Base-by-base conservation (phyloP, 257 asterid genomes). In the Apocynum venetum region DNA sequence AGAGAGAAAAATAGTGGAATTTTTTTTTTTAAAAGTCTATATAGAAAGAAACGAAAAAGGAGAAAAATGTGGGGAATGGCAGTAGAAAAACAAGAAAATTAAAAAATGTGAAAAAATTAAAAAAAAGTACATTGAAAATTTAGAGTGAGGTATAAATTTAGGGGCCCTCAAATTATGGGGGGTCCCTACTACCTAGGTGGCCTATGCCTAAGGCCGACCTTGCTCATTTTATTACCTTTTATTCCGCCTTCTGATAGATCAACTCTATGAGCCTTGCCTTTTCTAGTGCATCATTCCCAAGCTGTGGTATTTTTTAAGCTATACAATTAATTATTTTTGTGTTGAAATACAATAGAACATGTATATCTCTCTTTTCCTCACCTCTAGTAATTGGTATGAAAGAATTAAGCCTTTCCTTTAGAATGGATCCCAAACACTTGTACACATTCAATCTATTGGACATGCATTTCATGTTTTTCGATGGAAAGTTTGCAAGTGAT, bases 291-390 rank as follows among this genome's bases (percentile, higher is more conserved):
- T 79, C 84, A 63, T 11, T 71, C 66, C 78, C 95, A 2, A 82
- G 83, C 85, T 92, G 66, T 92, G 97, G 98, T 94, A 94, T 81
- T 89, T 97, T 35, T 14, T 74, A 76, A 89, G 97, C 97, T 94
- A 89, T 17, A 53, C 38, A 38, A 25, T 40, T 47, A n/a, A 71
- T 46, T 7, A 41, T 3, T 71, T 72, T 53, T 2, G 36, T 53
- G 5, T 19, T 71, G 25, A 20, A 40, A 76, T 71, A 47, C 40
- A 66, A 41, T 38, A 65, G 43, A 65, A 40, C 31, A 66, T 13
- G 31, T 6, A 38, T 17, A 40, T 38, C 17, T 66, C 71, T 66
- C 31, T 66, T 66, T 66, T 15, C 8, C 47, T 40, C 49, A 6
- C 12, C 19, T 4, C 19, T 46, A 64, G 47, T 71, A n/a, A 48